A percentile compares a stretch with the other conserved stretches of the same genome.
Conservation (phyloP, 306 rosid species). For the Citrullus colocynthis region DNA sequence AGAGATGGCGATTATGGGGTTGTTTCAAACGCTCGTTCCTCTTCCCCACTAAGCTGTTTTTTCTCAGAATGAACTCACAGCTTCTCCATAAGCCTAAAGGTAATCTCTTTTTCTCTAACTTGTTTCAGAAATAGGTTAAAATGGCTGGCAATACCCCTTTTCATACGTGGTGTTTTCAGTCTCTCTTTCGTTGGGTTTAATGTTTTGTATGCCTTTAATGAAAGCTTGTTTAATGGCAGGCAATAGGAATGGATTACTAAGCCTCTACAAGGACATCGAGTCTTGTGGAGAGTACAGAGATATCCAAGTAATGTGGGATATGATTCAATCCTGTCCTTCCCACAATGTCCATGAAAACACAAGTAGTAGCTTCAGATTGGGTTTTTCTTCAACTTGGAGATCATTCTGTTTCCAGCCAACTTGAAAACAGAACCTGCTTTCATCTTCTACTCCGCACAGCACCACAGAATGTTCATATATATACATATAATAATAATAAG, state of each 20-base stretch:
- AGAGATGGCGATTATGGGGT: constrained; percentile 30
- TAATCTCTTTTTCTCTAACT: constrained; percentile 9
- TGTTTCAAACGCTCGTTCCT: constrained; percentile 36
- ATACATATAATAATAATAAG: not conserved
- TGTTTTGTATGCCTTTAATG: not conserved
- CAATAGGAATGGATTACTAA: constrained; percentile 35
- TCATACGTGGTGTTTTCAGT: no score
- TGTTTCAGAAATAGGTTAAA: not conserved
- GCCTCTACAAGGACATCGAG: constrained; percentile 61
- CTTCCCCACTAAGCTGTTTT: constrained; percentile 1
- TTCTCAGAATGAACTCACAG: constrained; percentile 28
- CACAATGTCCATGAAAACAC: constrained; percentile 16
- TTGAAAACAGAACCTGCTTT: not conserved
- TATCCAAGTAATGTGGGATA: constrained; percentile 84
- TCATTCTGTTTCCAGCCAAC: constrained; percentile 28
- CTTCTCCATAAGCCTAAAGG: constrained; percentile 37
- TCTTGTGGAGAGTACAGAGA: constrained; percentile 70
- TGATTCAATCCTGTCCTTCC: constrained; percentile 54
- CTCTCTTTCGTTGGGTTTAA: no score
- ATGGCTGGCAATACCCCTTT: not conserved
- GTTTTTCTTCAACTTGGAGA: constrained; percentile 23
- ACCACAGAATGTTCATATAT: constrained; percentile 3
- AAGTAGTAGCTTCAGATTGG: constrained; percentile 5
- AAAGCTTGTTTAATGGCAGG: constrained; percentile 22
- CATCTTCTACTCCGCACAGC: not conserved